Conservation (phyloP, 306 rosid species). For the Mimosa bimucronata region DNA sequence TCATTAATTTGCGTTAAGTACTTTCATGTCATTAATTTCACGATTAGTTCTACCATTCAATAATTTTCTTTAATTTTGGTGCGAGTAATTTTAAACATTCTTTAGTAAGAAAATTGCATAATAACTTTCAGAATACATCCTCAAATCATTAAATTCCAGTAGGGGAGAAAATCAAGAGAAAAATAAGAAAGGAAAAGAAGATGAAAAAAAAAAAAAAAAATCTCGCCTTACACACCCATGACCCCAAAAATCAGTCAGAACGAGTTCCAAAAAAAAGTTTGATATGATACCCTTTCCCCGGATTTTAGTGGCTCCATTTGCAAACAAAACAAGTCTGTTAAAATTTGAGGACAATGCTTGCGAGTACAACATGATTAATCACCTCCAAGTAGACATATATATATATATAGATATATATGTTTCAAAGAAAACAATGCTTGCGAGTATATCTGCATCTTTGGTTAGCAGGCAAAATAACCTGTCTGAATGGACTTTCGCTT, state of each 20-base stretch:
- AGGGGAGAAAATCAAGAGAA: background rate
- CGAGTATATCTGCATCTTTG: background rate
- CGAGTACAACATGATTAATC: background rate
- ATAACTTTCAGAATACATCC: background rate
- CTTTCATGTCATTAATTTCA: too few relatives aligned
- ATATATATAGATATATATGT: background rate
- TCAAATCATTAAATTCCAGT: background rate
- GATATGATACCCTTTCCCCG: background rate
- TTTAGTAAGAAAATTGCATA: background rate
- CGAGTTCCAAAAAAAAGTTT: background rate
- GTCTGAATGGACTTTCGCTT: background rate
- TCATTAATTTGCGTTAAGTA: too few relatives aligned
- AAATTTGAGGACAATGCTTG: background rate
- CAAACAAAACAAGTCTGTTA: background rate
- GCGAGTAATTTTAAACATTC: too few relatives aligned
- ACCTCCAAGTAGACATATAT: background rate
- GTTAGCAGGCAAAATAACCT: slow-evolving; percentile 19
- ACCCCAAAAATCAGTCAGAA: background rate
- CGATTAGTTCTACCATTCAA: too few relatives aligned
- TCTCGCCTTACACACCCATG: background rate
- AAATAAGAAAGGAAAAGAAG: background rate
- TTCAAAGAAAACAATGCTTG: background rate
- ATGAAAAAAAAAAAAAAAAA: too few relatives aligned
- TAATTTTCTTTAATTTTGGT: too few relatives aligned
- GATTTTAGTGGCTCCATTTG: background rate